Evolutionary conservation across 371 early-diverging fungal species (phyloP).

Genomic region (Syncephalis plumigaleata): DNA sequence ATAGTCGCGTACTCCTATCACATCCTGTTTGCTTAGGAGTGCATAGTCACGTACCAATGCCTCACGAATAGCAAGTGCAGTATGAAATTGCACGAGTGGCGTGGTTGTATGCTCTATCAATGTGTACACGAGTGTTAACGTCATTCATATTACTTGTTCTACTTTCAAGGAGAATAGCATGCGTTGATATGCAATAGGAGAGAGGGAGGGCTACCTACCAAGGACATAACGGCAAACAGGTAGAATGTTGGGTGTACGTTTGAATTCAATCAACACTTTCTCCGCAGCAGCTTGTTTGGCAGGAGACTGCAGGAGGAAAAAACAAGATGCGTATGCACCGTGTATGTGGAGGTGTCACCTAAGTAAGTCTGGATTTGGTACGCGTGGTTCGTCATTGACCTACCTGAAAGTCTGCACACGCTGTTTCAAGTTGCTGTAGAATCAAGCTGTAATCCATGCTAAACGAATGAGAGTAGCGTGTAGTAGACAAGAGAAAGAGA

Average conservation of each 20-base stretch:
- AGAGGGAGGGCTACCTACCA: conserved; percentile 17
- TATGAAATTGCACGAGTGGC: conserved; percentile 42
- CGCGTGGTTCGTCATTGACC: conserved; percentile 5
- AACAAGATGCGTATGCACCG: no score
- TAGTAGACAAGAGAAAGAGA: background rate
- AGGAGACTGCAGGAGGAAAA: conserved; percentile 18
- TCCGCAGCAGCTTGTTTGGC: conserved; percentile 39
- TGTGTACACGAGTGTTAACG: no score
- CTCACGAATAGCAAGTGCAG: conserved; percentile 32
- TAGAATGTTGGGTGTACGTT: conserved; percentile 36
- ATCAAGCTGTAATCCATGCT: conserved; percentile 16
- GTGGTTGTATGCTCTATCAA: conserved; percentile 28
- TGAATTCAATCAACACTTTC: conserved; percentile 30
- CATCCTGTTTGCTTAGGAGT: conserved; percentile 23
- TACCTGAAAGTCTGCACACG: conserved; percentile 47
- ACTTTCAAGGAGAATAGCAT: no score
- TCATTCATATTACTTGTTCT: no score
- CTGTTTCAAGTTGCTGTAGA: conserved; percentile 34
- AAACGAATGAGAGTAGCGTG: no score
- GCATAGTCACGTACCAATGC: conserved; percentile 37
- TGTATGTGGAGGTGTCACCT: no score
- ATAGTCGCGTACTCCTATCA: conserved; percentile 28
- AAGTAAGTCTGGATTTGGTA: no score
- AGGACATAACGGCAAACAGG: conserved; percentile 41
- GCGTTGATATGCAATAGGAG: background rate